Evolutionary conservation across 331 rosid genomes (phyloP).

Genomic region (Malus hybrid): DNA sequence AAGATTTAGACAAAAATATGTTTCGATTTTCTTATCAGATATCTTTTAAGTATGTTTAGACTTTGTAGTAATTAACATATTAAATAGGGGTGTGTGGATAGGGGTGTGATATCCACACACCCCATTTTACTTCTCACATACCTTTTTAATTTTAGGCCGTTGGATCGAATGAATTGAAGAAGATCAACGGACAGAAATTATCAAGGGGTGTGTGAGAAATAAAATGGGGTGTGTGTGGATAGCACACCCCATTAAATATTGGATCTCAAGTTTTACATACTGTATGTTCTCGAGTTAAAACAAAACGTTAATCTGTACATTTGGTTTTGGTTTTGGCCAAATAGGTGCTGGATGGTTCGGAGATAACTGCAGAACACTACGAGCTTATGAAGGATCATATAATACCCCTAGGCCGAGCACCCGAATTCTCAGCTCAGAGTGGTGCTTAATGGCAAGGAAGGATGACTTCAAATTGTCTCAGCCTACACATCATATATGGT

Average conservation of each 20-base stretch:
- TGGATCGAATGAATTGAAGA: too few species aligned
- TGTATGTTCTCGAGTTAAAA: not conserved
- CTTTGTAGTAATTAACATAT: not conserved
- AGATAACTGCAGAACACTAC: conserved; percentile 56
- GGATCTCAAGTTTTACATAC: not conserved
- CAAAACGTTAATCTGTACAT: not conserved
- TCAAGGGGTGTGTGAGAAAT: too few species aligned
- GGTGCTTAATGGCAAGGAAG: conserved; percentile 42
- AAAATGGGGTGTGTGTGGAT: too few species aligned
- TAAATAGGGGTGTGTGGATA: not conserved
- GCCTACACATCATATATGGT: too few species aligned
- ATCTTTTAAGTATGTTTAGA: not conserved
- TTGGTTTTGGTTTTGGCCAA: conserved; percentile 18
- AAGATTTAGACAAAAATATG: not conserved
- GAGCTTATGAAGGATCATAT: conserved; percentile 65
- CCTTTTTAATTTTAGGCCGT: too few species aligned
- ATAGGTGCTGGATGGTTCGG: conserved; percentile 64
- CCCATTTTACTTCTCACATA: too few species aligned
- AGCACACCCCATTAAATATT: not conserved
- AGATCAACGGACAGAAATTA: too few species aligned
- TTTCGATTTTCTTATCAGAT: not conserved
- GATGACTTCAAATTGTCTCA: not conserved
- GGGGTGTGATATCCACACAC: too few species aligned
- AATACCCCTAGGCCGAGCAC: conserved; percentile 72
- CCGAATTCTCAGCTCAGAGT: conserved; percentile 59